Percentiles rank a stretch among this genome's conserved stretches.
phyloP scores from a whole-genome alignment of 1,139 yeast species.

The Candida smagusa region DNA sequence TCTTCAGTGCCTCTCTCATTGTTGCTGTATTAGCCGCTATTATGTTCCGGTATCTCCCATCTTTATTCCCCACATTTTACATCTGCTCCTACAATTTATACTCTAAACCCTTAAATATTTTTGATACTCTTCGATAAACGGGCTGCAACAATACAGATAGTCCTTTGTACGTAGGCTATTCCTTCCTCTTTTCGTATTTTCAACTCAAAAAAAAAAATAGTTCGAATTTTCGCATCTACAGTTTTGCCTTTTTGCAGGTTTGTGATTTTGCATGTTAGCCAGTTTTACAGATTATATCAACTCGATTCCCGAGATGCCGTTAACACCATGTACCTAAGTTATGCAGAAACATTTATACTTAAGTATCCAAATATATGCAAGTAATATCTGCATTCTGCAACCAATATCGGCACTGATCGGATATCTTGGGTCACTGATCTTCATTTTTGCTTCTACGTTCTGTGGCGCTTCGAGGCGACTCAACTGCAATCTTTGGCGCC shows the following conservation, averaged over 20 bases:
- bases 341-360: not conserved
- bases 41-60: no score
- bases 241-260: not conserved
- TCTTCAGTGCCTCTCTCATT: no score
- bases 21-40: no score
- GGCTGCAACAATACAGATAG: not conserved
- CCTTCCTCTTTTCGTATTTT: not conserved
- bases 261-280: not conserved
- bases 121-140: not conserved
- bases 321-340: not conserved
- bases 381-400: slow-evolving; percentile 2
- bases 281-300: not conserved
- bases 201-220: not conserved
- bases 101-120: not conserved
- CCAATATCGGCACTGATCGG: not conserved
- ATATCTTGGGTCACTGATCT: no score
- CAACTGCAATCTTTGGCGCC: no score
- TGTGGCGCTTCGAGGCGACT: no score
- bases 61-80: no score
- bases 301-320: not conserved
- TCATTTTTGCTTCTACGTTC: no score
- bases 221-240: not conserved
- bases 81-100: no score
- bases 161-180: not conserved
- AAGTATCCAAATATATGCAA: not conserved